Evolutionary conservation across 371 early-diverging fungal species (phyloP).

Genomic region (Apophysomyces sp.): DNA sequence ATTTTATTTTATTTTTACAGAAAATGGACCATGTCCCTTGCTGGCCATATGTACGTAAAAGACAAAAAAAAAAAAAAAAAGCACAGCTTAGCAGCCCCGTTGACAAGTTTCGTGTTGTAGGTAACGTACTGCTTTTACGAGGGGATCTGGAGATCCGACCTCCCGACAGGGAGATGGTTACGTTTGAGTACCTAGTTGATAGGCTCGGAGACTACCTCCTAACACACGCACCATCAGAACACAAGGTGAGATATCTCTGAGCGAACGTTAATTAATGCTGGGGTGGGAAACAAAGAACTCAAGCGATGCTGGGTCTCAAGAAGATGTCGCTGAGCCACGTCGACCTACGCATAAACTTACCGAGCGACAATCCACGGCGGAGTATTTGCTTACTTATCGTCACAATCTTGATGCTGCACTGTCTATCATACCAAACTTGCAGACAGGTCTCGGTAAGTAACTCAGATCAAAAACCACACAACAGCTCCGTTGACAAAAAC

Average conservation of each 20-base stretch:
- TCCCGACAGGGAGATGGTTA: conserved; percentile 56
- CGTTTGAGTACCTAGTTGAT: conserved; percentile 70
- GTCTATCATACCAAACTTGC: conserved; percentile 55
- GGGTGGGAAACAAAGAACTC: not conserved
- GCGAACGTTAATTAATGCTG: not conserved
- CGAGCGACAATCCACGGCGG: conserved; percentile 24
- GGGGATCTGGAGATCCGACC: conserved; percentile 67
- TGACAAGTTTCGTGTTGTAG: conserved; percentile 9
- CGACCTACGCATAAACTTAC: not conserved
- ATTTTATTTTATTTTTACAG: conserved; percentile 27
- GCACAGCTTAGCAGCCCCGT: not conserved
- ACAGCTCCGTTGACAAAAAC: too few relatives aligned
- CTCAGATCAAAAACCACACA: not conserved
- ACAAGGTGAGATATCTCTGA: not conserved
- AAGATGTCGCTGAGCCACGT: not conserved
- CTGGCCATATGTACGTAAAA: conserved; percentile 69
- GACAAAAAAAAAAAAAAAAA: too few relatives aligned
- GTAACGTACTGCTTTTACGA: conserved; percentile 79
- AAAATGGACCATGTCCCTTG: conserved; percentile 92
- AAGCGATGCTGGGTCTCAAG: not conserved
- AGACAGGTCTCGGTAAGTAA: conserved; percentile 41
- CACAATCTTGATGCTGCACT: conserved; percentile 44
- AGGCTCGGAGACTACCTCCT: conserved; percentile 76
- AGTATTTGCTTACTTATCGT: conserved; percentile 34
- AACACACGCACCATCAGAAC: conserved; percentile 24